Percentiles rank a stretch among this genome's conserved stretches.
These are phyloP conservation scores for Yarrowia yakushimensis DNA, from an alignment of 805 yeast genomes.

Conservation along the genomic window DNA sequence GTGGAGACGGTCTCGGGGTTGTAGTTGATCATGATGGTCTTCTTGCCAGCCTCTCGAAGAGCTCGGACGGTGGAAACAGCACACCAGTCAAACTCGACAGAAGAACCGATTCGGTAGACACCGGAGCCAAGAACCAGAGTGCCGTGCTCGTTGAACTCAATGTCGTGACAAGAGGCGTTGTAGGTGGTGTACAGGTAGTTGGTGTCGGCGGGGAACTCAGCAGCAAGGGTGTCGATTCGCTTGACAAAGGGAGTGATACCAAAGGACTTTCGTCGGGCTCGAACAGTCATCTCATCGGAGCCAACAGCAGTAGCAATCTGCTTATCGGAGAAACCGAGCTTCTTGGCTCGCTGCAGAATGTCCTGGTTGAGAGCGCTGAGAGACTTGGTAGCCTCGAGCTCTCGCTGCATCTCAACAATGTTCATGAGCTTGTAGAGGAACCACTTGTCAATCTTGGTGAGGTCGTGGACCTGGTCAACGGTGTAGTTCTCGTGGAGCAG, in stretches of 20 bases:
- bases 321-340: conserved; percentile 91
- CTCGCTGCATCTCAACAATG: conserved; percentile 83
- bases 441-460: conserved; percentile 94
- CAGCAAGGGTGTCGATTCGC: conserved; percentile 95
- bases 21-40: conserved; percentile 94
- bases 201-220: conserved; percentile 97
- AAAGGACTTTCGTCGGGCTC: conserved; percentile 73
- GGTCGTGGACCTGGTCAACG: conserved; percentile 87
- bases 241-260: conserved; percentile 91
- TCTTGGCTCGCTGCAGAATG: conserved; percentile 73
- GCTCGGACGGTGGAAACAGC: conserved; percentile 97
- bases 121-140: conserved; percentile 97
- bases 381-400: conserved; percentile 62
- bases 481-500: conserved; percentile 84
- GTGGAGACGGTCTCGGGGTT: conserved; percentile 99
- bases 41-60: conserved; percentile 78
- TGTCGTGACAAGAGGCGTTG: conserved; percentile 83
- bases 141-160: conserved; percentile 83
- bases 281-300: conserved; percentile 72
- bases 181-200: conserved; percentile 95
- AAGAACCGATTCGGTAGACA: conserved; percentile 96
- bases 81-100: conserved; percentile 99
- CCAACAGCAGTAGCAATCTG: conserved; percentile 81
- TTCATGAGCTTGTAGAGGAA: conserved; percentile 88
- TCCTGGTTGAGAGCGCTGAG: conserved; percentile 62